These are phyloP conservation scores for Suillus brevipes DNA, from an alignment of 768 basidiomycete genomes.

Conservation along the genomic window DNA sequence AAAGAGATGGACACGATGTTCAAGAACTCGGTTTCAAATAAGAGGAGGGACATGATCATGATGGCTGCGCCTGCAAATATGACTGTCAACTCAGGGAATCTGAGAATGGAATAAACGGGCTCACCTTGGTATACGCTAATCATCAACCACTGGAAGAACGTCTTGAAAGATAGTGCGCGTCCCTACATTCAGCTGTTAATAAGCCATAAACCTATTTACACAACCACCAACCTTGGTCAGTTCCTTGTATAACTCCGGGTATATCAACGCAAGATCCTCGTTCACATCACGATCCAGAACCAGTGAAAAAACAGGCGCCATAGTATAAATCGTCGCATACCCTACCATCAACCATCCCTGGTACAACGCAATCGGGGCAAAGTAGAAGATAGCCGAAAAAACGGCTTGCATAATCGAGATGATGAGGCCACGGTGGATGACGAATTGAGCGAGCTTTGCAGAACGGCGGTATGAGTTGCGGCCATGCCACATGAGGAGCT, in stretches of 20 bases:
- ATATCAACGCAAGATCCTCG: conserved; percentile 91
- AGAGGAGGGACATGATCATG: conserved; percentile 95
- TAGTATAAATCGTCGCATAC: conserved; percentile 94
- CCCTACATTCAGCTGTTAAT: conserved; percentile 53
- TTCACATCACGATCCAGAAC: conserved; percentile 95
- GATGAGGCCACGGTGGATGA: conserved; percentile 95
- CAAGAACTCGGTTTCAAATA: conserved; percentile 96
- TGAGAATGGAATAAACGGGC: conserved; percentile 10
- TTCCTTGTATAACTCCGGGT: conserved; percentile 98
- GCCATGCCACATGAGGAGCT: conserved; percentile 97
- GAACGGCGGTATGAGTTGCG: conserved; percentile 98
- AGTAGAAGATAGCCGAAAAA: conserved; percentile 90
- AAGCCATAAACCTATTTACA: not conserved
- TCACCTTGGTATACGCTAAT: conserved; percentile 96
- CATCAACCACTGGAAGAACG: conserved; percentile 97
- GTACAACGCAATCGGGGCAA: conserved; percentile 95
- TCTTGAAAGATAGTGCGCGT: conserved; percentile 92
- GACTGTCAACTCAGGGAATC: conserved; percentile 3
- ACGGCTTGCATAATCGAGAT: conserved; percentile 98
- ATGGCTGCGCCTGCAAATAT: conserved; percentile 78
- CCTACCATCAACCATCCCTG: conserved; percentile 98
- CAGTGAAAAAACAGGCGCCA: conserved; percentile 97
- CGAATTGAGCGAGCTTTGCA: conserved; percentile 96
- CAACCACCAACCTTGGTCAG: conserved; percentile 75
- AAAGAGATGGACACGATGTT: conserved; percentile 99